Evolutionary conservation across 805 yeast genomes (phyloP).

Genomic region (Saccharomycopsis capsularis): DNA sequence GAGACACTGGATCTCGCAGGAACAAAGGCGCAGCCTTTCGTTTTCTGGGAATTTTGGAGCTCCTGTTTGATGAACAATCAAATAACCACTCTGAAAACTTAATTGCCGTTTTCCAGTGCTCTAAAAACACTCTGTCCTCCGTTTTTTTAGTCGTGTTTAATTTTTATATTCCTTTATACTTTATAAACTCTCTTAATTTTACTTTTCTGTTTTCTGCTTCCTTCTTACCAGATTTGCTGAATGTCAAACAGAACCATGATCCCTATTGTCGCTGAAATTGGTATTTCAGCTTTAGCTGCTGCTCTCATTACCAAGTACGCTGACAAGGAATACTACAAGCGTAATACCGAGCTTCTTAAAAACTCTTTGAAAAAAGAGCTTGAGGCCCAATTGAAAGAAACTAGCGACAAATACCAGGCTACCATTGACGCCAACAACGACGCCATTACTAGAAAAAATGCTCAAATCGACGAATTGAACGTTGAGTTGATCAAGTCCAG

Average conservation of each 20-base stretch:
- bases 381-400: conserved; percentile 8
- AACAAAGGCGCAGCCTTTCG: too few relatives aligned
- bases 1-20: too few relatives aligned
- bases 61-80: too few relatives aligned
- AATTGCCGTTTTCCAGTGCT: too few relatives aligned
- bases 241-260: conserved; percentile 17
- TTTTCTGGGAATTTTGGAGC: too few relatives aligned
- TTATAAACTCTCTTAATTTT: too few relatives aligned
- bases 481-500: not conserved
- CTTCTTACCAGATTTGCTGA: not conserved
- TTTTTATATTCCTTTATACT: too few relatives aligned
- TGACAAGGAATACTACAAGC: conserved; percentile 15
- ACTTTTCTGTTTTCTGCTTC: too few relatives aligned
- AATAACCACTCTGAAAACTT: too few relatives aligned
- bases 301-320: conserved; percentile 17
- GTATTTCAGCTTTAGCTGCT: conserved; percentile 18
- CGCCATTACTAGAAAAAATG: conserved; percentile 13
- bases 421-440: conserved; percentile 2
- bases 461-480: conserved; percentile 14
- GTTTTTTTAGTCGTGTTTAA: too few relatives aligned
- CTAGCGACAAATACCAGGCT: conserved; percentile 7
- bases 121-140: too few relatives aligned
- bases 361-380: conserved; percentile 9
- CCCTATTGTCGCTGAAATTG: conserved; percentile 21
- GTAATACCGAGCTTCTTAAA: conserved; percentile 7